These are phyloP conservation scores for Aechmea fasciata DNA, from an alignment of 176 grass and related monocot genomes.

Conservation along the genomic window DNA sequence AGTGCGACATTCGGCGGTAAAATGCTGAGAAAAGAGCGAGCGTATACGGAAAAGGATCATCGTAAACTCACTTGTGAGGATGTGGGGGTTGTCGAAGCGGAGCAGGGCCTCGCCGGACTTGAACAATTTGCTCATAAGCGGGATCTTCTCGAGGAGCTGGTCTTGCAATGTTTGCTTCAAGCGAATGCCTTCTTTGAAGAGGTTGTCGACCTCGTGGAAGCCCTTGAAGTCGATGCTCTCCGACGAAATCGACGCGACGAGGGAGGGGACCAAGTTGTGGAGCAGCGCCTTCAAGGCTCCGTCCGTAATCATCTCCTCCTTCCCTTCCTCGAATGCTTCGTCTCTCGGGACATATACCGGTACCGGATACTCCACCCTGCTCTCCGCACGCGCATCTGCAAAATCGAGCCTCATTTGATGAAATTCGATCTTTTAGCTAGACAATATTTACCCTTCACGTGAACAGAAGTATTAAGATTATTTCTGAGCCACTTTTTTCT, in stretches of 20 bases:
- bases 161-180: constrained; percentile 83
- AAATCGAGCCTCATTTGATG: neutral
- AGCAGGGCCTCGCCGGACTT: constrained; percentile 71
- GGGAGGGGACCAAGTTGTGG: constrained; percentile 76
- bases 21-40: too few relatives aligned
- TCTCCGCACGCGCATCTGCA: constrained; percentile 62
- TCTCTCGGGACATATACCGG: constrained; percentile 73
- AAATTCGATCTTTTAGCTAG: neutral
- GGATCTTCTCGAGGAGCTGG: constrained; percentile 78
- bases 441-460: too few relatives aligned
- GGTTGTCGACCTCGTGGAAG: constrained; percentile 96
- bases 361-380: constrained; percentile 61
- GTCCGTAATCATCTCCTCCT: constrained; percentile 70
- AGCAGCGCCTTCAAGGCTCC: constrained; percentile 71
- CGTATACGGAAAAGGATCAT: too few relatives aligned
- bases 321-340: constrained; percentile 86
- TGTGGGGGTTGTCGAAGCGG: constrained; percentile 84
- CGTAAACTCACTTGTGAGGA: constrained; percentile 59
- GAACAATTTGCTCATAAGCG: constrained; percentile 62
- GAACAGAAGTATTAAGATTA: too few relatives aligned
- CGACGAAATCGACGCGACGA: constrained; percentile 49
- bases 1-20: too few relatives aligned
- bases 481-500: too few relatives aligned
- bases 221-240: constrained; percentile 66
- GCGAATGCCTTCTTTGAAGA: constrained; percentile 93